Conservation (phyloP, 148 eudicot species). For the Euryodendron excelsum region DNA sequence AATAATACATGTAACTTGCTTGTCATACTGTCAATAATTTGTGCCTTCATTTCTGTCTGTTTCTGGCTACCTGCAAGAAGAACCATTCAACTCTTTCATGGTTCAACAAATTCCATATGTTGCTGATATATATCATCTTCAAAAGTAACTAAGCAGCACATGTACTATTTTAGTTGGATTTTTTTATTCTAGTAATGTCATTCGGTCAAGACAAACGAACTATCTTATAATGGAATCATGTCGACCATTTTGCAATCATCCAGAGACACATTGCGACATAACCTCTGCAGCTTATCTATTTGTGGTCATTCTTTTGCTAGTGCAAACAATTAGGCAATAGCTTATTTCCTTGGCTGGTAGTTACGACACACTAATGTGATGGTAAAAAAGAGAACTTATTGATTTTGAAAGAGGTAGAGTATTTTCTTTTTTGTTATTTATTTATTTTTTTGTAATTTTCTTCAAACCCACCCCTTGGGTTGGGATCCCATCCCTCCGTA, state of each 20-base stretch:
- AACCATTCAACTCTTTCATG: background rate
- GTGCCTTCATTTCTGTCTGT: background rate
- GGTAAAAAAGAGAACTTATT: background rate
- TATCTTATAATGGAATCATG: slow-evolving; percentile 35
- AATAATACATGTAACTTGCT: background rate
- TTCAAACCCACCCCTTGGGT: too few relatives aligned
- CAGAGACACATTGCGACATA: background rate
- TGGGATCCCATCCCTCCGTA: too few relatives aligned
- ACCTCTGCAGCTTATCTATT: background rate
- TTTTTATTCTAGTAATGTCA: slow-evolving; percentile 10
- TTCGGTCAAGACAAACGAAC: slow-evolving; percentile 32
- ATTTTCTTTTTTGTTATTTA: too few relatives aligned
- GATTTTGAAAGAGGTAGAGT: too few relatives aligned
- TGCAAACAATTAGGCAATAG: background rate
- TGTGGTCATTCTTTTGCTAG: background rate
- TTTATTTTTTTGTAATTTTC: too few relatives aligned
- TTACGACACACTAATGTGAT: background rate
- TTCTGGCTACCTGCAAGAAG: background rate
- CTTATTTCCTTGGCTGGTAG: slow-evolving; percentile 14
- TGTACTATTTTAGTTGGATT: background rate
- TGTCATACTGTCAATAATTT: background rate
- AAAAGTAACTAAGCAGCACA: background rate
- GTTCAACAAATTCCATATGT: background rate
- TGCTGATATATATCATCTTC: background rate
- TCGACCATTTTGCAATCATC: slow-evolving; percentile 4